A percentile compares a stretch with the other conserved stretches of the same genome.
Conservation (phyloP, 768 basidiomycete genomes). For the Trametes villosa region DNA sequence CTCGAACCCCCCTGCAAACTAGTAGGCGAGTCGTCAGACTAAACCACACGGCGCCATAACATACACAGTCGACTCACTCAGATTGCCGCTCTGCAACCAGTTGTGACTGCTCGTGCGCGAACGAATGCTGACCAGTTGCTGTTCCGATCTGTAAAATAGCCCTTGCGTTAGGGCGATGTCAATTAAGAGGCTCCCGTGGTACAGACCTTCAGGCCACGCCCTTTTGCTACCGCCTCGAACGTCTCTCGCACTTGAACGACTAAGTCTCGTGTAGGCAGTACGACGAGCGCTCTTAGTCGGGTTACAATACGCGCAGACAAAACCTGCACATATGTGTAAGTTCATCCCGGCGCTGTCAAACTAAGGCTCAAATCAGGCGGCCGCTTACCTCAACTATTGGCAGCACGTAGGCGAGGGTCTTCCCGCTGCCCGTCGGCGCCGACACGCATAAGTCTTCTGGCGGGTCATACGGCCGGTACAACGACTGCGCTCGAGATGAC, state of each 20-base stretch:
- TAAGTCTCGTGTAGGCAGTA: constrained; percentile 93
- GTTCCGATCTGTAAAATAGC: constrained; percentile 56
- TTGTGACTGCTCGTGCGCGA: constrained; percentile 86
- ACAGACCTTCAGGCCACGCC: constrained; percentile 82
- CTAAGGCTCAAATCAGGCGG: too few relatives aligned
- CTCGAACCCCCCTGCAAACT: constrained; percentile 87
- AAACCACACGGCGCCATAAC: background rate
- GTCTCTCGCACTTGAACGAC: constrained; percentile 93
- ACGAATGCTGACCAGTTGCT: constrained; percentile 93
- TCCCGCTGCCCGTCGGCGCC: constrained; percentile 97
- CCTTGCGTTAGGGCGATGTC: background rate
- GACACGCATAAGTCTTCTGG: constrained; percentile 90
- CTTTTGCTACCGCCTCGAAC: constrained; percentile 82
- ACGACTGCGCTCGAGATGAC: constrained; percentile 41
- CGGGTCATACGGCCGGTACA: constrained; percentile 70
- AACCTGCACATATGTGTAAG: constrained; percentile 41
- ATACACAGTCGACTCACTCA: constrained; percentile 44
- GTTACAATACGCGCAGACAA: constrained; percentile 78
- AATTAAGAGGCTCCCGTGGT: background rate
- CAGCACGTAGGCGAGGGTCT: constrained; percentile 94
- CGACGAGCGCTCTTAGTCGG: constrained; percentile 82
- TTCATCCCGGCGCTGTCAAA: too few relatives aligned
- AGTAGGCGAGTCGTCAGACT: background rate
- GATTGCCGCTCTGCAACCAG: constrained; percentile 64
- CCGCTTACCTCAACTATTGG: constrained; percentile 93